Base-by-base conservation (phyloP, 108 stramenopile genomes). In the Skeletonema marinoi region DNA sequence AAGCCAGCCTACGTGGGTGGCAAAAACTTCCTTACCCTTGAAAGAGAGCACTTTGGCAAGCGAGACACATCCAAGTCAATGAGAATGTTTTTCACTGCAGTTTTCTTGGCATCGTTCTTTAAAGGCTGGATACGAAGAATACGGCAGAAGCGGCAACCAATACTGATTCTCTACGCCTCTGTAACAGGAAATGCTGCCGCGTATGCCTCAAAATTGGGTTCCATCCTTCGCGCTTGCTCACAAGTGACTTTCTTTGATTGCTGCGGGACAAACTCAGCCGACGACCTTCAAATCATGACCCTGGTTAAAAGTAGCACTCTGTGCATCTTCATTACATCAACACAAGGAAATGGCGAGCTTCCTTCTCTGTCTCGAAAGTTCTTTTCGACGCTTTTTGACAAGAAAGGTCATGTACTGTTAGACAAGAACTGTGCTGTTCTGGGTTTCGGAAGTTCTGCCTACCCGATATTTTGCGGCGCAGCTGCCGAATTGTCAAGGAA, bases 401-500 rank as follows among this genome's bases (percentile, higher is more conserved):
- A 70, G 60, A 31, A 69, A 14, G 39, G 58, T 1, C 8, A 38
- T 62, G 8, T 42, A 9, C 59, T 76, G n/a, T 1, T 25, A 3
- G 75, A 46, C n/a, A 76, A 62, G 32, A 13, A 29, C 3, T 59
- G 56, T 38, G 75, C 75, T 4, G 75, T 76, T 16, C 38, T 76
- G 21, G 75, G 59, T 4, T 41, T 76, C 19, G 75, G 75, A 13
- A 70, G 69, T 17, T 35, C 69, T 13, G 60, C 60, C 17, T 76
- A 76, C 19, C 75, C 75, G 10, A 70, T 70, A 31, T 76, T 70
- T 42, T 76, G 75, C 50, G 36, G 59, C 4, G 75, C 69, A 38
- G 75, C 58, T 21, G 14, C n/a, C 12, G 16, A 32, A 11, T 14
- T 76, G 16, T 69, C 56, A 9, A 51, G 4, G 69, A 32, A 36